Evolutionary conservation across 345 rosid species (phyloP).

Genomic region (Clausena lansium): DNA sequence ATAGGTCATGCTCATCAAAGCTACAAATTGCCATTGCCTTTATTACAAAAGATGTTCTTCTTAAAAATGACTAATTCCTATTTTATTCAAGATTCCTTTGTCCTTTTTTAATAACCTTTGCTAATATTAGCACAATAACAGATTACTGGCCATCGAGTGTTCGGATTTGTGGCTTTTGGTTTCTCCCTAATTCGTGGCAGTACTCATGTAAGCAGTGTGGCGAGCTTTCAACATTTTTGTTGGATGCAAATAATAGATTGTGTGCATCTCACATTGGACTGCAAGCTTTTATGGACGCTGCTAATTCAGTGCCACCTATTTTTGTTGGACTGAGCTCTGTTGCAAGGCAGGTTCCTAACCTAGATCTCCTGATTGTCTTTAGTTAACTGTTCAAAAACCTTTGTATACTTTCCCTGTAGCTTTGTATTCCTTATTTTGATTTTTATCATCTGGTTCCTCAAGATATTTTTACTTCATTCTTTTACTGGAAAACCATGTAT

Average conservation of each 20-base stretch:
- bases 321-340: constrained; percentile 74
- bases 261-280: constrained; percentile 65
- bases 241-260: constrained; percentile 26
- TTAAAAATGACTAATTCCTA: background rate
- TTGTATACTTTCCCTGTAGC: background rate
- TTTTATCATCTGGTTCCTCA: background rate
- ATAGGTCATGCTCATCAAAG: no score
- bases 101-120: constrained; percentile 17
- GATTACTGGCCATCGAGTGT: constrained; percentile 82
- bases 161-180: constrained; percentile 86
- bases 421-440: background rate
- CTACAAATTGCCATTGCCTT: background rate
- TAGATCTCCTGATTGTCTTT: background rate
- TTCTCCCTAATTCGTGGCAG: constrained; percentile 79
- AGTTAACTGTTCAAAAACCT: background rate
- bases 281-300: constrained; percentile 43
- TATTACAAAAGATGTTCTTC: background rate
- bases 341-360: constrained; percentile 62
- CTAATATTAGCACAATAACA: constrained; percentile 31
- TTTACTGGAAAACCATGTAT: background rate
- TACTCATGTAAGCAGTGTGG: constrained; percentile 73
- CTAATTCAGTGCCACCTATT: constrained; percentile 45
- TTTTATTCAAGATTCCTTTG: background rate
- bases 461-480: background rate
- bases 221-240: constrained; percentile 33